A percentile compares a stretch with the other conserved stretches of the same genome.
These are phyloP conservation scores for Torulaspora quercuum DNA, from an alignment of 805 yeast genomes.

Conservation along the genomic window DNA sequence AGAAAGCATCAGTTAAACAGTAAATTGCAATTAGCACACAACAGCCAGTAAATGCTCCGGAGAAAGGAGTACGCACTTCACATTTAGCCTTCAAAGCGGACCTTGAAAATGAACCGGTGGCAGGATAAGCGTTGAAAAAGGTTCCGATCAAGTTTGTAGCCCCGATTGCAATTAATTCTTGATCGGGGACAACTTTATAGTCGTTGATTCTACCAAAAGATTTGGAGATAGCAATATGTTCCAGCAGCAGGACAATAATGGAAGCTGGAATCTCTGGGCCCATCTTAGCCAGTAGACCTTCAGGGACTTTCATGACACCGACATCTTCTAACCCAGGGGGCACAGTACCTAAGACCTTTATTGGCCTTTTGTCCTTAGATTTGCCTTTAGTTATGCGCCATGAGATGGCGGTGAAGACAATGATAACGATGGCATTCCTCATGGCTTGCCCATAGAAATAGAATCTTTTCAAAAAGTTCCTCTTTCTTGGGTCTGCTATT, in stretches of 20 bases:
- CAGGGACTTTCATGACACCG: constrained; percentile 66
- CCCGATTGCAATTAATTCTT: constrained; percentile 91
- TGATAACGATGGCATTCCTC: constrained; percentile 77
- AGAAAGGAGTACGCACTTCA: constrained; percentile 91
- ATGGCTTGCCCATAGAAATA: constrained; percentile 73
- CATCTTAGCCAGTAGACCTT: constrained; percentile 53
- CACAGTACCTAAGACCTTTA: constrained; percentile 67
- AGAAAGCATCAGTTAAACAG: constrained; percentile 77
- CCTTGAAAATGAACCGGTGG: constrained; percentile 93
- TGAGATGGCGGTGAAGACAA: constrained; percentile 77
- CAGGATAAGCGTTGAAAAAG: constrained; percentile 89
- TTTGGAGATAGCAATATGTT: constrained; percentile 90
- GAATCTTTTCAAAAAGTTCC: constrained; percentile 32
- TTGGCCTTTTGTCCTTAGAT: constrained; percentile 38
- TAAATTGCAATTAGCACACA: constrained; percentile 86
- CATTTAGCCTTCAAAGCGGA: constrained; percentile 92
- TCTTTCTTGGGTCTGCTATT: constrained; percentile 25
- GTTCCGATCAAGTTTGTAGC: constrained; percentile 87
- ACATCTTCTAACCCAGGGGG: constrained; percentile 79
- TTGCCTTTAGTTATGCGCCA: constrained; percentile 66
- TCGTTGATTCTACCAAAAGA: constrained; percentile 91
- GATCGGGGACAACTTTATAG: constrained; percentile 87
- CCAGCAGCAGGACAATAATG: constrained; percentile 73
- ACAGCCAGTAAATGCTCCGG: constrained; percentile 85
- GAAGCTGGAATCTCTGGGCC: constrained; percentile 85